Conservation (phyloP, 306 rosid species). For the Pyrus pyrifolia region DNA sequence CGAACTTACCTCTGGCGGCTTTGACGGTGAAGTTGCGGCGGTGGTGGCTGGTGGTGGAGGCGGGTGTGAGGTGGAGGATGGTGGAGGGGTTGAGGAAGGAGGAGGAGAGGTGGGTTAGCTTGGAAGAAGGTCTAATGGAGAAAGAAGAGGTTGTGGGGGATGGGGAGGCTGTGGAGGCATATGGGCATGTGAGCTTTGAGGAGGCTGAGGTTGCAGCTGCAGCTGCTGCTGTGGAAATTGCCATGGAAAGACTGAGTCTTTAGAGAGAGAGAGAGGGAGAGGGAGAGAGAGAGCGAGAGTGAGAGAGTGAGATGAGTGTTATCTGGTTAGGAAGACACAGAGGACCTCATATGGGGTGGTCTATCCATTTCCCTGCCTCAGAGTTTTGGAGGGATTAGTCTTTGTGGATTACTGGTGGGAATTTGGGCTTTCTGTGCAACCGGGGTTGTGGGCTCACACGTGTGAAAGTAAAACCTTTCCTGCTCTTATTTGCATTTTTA, state of each 20-base stretch:
- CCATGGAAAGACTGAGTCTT: slow-evolving; percentile 22
- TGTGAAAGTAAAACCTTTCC: neutral
- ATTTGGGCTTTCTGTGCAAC: slow-evolving; percentile 22
- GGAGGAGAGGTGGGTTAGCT: slow-evolving; percentile 44
- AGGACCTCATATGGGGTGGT: slow-evolving; percentile 29
- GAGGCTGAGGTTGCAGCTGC: slow-evolving; percentile 25
- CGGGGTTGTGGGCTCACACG: neutral
- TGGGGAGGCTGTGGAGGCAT: slow-evolving; percentile 17
- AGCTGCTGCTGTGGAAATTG: slow-evolving; percentile 40
- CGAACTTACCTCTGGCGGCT: slow-evolving; percentile 84
- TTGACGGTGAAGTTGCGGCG: slow-evolving; percentile 47
- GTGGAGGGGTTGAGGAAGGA: slow-evolving; percentile 59
- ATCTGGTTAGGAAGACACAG: slow-evolving; percentile 27
- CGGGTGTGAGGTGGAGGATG: slow-evolving; percentile 37
- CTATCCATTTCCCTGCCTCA: slow-evolving; percentile 41
- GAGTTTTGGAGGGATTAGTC: slow-evolving; percentile 4
- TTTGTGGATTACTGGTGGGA: neutral
- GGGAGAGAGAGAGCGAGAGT: neutral
- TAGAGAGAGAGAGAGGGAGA: neutral
- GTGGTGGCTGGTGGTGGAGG: slow-evolving; percentile 16
- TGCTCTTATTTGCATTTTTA: too few relatives aligned
- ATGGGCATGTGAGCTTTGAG: slow-evolving; percentile 35
- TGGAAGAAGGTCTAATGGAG: slow-evolving; percentile 29
- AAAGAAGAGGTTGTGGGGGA: slow-evolving; percentile 18
- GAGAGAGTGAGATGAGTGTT: neutral